Evolutionary conservation across 1,284 basidiomycete genomes (phyloP).

Genomic region (Termitomyces sp.): DNA sequence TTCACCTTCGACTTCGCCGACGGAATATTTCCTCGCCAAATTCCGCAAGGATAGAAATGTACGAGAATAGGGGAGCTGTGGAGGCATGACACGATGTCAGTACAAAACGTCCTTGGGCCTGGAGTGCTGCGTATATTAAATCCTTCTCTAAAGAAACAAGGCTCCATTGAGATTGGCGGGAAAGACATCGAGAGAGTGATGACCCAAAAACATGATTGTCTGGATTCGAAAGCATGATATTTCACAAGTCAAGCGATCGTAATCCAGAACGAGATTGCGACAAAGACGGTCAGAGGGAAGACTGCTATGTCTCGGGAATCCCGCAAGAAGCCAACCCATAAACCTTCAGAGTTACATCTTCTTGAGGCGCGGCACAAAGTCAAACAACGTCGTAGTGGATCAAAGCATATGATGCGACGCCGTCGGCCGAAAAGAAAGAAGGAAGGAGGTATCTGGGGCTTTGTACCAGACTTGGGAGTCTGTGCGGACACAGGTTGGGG

Average conservation of each 20-base stretch:
- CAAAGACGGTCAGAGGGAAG: constrained; percentile 34
- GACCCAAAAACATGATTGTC: no score
- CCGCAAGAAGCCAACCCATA: constrained; percentile 23
- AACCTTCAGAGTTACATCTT: constrained; percentile 9
- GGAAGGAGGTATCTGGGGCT: constrained; percentile 2
- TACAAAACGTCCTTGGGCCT: not conserved
- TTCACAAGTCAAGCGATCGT: constrained; percentile 16
- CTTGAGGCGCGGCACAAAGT: constrained; percentile 9
- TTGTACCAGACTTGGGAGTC: not conserved
- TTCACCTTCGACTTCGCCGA: not conserved
- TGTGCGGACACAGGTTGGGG: constrained; percentile 19
- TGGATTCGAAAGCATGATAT: no score
- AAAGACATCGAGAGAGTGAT: not conserved
- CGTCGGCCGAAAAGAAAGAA: constrained; percentile 9
- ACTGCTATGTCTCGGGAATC: constrained; percentile 37
- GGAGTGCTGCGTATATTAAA: not conserved
- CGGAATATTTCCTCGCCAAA: not conserved
- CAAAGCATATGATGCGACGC: constrained; percentile 10
- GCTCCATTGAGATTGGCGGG: no score
- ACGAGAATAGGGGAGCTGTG: not conserved
- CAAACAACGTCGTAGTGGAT: not conserved
- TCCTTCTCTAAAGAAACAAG: not conserved
- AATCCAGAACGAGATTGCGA: constrained; percentile 32
- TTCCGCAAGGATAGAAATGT: not conserved
- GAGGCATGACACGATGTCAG: not conserved